Conservation (phyloP, 805 yeast genomes). For the Yamadazyma takamatsuzukensis region DNA sequence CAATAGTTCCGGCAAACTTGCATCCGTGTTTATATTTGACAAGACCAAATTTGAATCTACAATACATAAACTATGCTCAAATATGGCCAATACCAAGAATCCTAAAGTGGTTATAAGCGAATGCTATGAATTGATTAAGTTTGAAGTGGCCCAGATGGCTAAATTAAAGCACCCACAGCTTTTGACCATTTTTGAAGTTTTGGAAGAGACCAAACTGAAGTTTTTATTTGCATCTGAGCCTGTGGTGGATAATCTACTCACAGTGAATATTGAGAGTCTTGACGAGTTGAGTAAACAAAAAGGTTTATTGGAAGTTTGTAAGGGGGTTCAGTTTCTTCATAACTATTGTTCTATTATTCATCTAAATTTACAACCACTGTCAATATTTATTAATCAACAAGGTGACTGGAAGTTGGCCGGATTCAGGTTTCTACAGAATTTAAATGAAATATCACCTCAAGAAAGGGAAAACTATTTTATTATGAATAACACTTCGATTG, state of each 20-base stretch:
- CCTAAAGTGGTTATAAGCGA: conserved; percentile 57
- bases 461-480: conserved; percentile 57
- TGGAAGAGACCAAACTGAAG: conserved; percentile 79
- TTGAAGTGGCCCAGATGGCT: conserved; percentile 68
- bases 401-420: conserved; percentile 96
- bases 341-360: conserved; percentile 71
- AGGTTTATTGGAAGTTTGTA: conserved; percentile 75
- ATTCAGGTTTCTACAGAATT: conserved; percentile 46
- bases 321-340: conserved; percentile 81
- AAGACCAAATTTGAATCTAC: conserved; percentile 67
- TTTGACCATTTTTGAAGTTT: conserved; percentile 77
- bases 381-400: conserved; percentile 72
- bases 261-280: conserved; percentile 32
- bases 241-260: conserved; percentile 53
- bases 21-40: conserved; percentile 83
- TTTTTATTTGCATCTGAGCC: conserved; percentile 84
- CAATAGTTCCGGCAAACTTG: conserved; percentile 54
- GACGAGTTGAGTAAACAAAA: conserved; percentile 75
- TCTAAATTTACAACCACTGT: conserved; percentile 70
- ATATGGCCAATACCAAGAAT: conserved; percentile 31
- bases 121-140: conserved; percentile 57
- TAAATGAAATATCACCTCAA: conserved; percentile 44
- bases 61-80: conserved; percentile 36
- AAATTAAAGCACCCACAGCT: conserved; percentile 88
- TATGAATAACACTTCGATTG: conserved; percentile 70